Evolutionary conservation across 2,329 filamentous ascomycete species (phyloP).

Genomic region (Lanzia echinophila): DNA sequence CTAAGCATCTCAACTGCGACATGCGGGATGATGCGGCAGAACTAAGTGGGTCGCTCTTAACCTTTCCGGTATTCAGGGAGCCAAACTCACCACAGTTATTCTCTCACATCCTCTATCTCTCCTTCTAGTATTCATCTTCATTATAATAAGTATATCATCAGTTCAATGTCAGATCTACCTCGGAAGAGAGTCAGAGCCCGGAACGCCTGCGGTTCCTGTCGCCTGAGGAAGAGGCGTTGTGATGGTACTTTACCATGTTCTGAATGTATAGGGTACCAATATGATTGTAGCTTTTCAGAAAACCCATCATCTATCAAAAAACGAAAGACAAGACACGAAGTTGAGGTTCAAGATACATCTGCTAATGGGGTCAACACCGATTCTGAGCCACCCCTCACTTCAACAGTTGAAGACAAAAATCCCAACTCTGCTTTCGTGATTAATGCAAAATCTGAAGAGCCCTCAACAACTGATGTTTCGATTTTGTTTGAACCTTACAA

Average conservation of each 20-base stretch:
- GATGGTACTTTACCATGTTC: constrained; percentile 18
- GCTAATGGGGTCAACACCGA: background rate
- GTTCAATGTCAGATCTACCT: background rate
- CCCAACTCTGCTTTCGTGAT: background rate
- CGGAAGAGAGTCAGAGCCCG: constrained; percentile 8
- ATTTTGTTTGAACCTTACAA: constrained; percentile 10
- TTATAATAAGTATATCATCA: background rate
- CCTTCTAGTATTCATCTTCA: background rate
- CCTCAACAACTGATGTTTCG: background rate
- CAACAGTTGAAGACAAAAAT: background rate
- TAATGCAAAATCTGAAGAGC: background rate
- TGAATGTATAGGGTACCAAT: constrained; percentile 19
- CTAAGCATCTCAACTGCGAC: background rate
- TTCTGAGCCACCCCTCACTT: background rate
- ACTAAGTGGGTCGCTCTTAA: too few relatives aligned
- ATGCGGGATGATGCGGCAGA: background rate
- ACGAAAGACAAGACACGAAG: background rate
- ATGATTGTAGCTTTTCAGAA: constrained; percentile 15
- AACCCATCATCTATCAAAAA: constrained; percentile 3
- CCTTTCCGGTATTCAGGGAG: too few relatives aligned
- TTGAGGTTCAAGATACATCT: background rate
- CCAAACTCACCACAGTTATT: too few relatives aligned
- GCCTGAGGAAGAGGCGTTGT: constrained; percentile 24
- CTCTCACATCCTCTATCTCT: background rate
- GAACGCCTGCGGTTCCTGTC: constrained; percentile 22